Conservation (phyloP, 2,329 filamentous ascomycete species). For the Colletotrichum musae region DNA sequence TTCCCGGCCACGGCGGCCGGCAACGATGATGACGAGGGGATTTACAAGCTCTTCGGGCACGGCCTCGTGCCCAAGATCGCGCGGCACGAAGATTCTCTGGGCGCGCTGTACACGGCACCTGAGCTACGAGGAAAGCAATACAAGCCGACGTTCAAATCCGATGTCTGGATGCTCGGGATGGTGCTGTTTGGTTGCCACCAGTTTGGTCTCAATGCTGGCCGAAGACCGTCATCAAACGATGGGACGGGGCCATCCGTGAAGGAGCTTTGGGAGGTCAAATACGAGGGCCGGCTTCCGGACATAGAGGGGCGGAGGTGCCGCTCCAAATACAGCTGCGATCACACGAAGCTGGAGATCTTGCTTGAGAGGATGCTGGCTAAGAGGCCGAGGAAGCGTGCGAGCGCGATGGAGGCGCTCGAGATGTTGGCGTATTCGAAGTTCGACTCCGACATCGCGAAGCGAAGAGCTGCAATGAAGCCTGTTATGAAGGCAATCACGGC, state of each 20-base stretch:
- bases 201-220: too few species aligned
- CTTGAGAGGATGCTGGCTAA: constrained; percentile 11
- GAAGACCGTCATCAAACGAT: too few species aligned
- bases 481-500: too few species aligned
- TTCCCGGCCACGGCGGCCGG: neutral
- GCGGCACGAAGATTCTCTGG: too few species aligned
- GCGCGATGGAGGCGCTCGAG: constrained; percentile 1
- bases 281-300: too few species aligned
- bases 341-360: neutral
- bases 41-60: constrained; percentile 32
- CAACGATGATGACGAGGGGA: neutral
- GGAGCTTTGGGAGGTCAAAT: too few species aligned
- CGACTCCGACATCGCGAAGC: too few species aligned
- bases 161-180: constrained; percentile 36
- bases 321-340: too few species aligned
- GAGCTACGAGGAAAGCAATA: neutral
- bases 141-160: constrained; percentile 3
- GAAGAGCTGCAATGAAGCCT: too few species aligned
- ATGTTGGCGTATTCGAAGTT: too few species aligned
- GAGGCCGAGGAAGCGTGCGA: constrained; percentile 5
- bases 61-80: constrained; percentile 24
- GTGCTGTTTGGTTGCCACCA: neutral
- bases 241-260: too few species aligned
- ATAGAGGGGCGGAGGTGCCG: too few species aligned
- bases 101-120: constrained; percentile 11